phyloP scores from a whole-genome alignment of 768 basidiomycete species.

The Gautieria morchelliformis region DNA sequence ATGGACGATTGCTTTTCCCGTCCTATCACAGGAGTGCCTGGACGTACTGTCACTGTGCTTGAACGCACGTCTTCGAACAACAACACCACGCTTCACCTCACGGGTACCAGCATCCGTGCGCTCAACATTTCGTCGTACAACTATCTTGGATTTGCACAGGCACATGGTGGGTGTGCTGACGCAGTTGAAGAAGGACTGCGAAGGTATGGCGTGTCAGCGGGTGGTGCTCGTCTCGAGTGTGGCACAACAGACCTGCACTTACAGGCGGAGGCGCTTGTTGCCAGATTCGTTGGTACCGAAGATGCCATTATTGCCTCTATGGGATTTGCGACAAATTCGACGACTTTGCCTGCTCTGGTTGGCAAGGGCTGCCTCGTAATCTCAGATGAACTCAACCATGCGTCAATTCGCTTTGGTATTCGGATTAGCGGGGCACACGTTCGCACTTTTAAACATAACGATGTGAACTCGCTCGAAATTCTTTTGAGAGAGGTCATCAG shows the following conservation, averaged over 20 bases:
- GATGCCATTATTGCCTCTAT: constrained; percentile 86
- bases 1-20: constrained; percentile 94
- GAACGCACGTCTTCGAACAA: constrained; percentile 80
- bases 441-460: constrained; percentile 94
- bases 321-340: constrained; percentile 96
- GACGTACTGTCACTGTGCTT: constrained; percentile 78
- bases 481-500: constrained; percentile 85
- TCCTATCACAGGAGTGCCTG: constrained; percentile 90
- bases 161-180: constrained; percentile 87
- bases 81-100: constrained; percentile 66
- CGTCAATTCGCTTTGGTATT: constrained; percentile 88
- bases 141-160: constrained; percentile 97
- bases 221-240: constrained; percentile 71
- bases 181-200: constrained; percentile 81
- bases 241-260: constrained; percentile 83
- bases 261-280: constrained; percentile 76
- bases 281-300: constrained; percentile 83
- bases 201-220: constrained; percentile 71
- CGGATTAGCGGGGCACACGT: constrained; percentile 83
- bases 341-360: constrained; percentile 85
- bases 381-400: constrained; percentile 95
- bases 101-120: constrained; percentile 74
- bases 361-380: constrained; percentile 89
- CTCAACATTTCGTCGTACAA: constrained; percentile 99
- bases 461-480: constrained; percentile 74